phyloP scores from a whole-genome alignment of 768 basidiomycete species.

The Tricholoma flavovirens region DNA sequence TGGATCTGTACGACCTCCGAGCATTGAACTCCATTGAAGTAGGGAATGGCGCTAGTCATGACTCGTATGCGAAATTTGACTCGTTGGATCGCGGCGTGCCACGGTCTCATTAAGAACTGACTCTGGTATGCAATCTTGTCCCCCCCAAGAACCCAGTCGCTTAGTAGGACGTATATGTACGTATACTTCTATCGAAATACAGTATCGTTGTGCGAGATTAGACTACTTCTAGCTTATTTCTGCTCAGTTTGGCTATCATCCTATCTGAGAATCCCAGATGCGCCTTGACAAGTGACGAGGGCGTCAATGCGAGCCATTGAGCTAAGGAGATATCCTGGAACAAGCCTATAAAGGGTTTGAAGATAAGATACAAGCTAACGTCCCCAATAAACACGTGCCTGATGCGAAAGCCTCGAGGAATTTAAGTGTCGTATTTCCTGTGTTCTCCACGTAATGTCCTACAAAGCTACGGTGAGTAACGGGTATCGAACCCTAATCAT shows the following conservation, averaged over 20 bases:
- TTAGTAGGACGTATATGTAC: too few species aligned
- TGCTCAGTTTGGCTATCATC: conserved; percentile 42
- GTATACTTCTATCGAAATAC: not conserved
- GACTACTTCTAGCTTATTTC: not conserved
- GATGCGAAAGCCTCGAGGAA: conserved; percentile 62
- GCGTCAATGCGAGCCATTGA: conserved; percentile 60
- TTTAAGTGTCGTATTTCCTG: conserved; percentile 49
- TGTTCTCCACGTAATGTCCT: conserved; percentile 61
- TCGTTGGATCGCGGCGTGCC: too few species aligned
- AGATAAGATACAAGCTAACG: conserved; percentile 24
- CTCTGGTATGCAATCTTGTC: too few species aligned
- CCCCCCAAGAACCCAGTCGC: too few species aligned
- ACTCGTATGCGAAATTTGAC: too few species aligned
- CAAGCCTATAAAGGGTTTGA: conserved; percentile 1
- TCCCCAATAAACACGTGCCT: conserved; percentile 22
- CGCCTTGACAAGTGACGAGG: conserved; percentile 53
- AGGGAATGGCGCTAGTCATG: too few species aligned
- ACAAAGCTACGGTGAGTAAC: not conserved
- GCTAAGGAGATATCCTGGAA: conserved; percentile 54
- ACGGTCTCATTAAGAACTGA: too few species aligned
- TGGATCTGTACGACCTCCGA: too few species aligned
- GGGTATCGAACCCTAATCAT: not conserved
- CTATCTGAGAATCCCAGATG: conserved; percentile 53
- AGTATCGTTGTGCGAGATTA: not conserved
- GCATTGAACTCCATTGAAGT: too few species aligned